Conservation (phyloP, 2,329 filamentous ascomycete genomes). For the Metarhizium album region DNA sequence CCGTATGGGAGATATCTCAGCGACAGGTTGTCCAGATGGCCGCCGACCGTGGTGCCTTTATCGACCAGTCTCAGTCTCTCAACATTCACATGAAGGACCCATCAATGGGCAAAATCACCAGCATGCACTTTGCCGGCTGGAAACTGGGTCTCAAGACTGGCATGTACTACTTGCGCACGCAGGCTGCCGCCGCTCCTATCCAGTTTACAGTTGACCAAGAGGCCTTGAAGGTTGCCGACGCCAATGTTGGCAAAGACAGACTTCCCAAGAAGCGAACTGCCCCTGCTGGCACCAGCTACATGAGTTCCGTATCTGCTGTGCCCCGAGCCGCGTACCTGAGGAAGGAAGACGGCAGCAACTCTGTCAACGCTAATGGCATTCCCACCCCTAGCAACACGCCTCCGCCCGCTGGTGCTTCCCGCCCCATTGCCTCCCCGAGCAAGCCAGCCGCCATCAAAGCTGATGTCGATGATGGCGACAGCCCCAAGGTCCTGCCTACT, state of each 20-base stretch:
- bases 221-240: constrained; percentile 78
- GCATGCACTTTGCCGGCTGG: constrained; percentile 99
- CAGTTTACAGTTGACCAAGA: constrained; percentile 99
- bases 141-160: constrained; percentile 98
- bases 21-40: constrained; percentile 95
- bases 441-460: constrained; percentile 63
- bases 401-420: constrained; percentile 34
- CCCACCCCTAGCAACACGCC: constrained; percentile 61
- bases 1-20: constrained; percentile 98
- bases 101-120: constrained; percentile 99
- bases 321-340: constrained; percentile 57
- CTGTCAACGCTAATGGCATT: constrained; percentile 43
- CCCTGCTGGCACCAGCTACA: constrained; percentile 42
- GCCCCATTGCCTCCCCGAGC: constrained; percentile 44
- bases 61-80: constrained; percentile 96
- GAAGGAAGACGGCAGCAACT: constrained; percentile 35
- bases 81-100: constrained; percentile 99
- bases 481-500: constrained; percentile 64
- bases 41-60: constrained; percentile 94
- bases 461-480: constrained; percentile 65
- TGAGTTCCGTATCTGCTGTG: constrained; percentile 48
- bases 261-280: constrained; percentile 59
- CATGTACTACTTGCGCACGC: constrained; percentile 99
- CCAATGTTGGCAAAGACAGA: constrained; percentile 56
- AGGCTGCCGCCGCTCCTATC: constrained; percentile 91